Evolutionary conservation across 148 eudicot species (phyloP).

Genomic region (Cornus controversa): DNA sequence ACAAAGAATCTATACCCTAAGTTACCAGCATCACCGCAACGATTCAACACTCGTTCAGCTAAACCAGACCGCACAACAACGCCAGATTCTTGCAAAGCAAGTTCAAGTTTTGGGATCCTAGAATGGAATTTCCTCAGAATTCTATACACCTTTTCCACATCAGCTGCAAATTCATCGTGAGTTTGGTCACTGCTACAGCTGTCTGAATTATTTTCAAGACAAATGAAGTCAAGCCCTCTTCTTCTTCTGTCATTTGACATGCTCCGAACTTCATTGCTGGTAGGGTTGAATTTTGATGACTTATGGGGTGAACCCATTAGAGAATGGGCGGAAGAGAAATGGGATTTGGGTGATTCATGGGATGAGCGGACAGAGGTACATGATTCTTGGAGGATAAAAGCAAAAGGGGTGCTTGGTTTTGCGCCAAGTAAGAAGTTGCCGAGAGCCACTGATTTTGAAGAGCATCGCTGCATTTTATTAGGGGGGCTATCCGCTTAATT

Average conservation of each 20-base stretch:
- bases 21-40: conserved; percentile 93
- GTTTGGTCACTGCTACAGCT: conserved; percentile 24
- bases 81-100: conserved; percentile 76
- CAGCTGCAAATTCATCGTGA: conserved; percentile 61
- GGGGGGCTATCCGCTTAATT: neutral
- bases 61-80: conserved; percentile 60
- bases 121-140: conserved; percentile 78
- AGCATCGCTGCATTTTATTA: conserved; percentile 41
- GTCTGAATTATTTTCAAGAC: conserved; percentile 32
- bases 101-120: conserved; percentile 81
- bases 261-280: neutral
- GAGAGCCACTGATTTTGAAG: conserved; percentile 26
- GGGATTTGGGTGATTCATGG: conserved; percentile 12
- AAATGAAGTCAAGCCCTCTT: conserved; percentile 39
- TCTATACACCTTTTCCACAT: conserved; percentile 76
- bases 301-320: neutral
- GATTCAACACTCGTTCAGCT: conserved; percentile 71
- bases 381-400: conserved; percentile 22
- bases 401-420: conserved; percentile 8
- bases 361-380: neutral
- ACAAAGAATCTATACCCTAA: conserved; percentile 73
- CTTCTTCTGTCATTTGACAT: conserved; percentile 9
- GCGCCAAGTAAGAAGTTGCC: conserved; percentile 13
- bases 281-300: conserved; percentile 12
- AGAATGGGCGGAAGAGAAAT: conserved; percentile 3